Conservation (phyloP, 2,329 filamentous ascomycete species). For the Xylariaceae sp. region DNA sequence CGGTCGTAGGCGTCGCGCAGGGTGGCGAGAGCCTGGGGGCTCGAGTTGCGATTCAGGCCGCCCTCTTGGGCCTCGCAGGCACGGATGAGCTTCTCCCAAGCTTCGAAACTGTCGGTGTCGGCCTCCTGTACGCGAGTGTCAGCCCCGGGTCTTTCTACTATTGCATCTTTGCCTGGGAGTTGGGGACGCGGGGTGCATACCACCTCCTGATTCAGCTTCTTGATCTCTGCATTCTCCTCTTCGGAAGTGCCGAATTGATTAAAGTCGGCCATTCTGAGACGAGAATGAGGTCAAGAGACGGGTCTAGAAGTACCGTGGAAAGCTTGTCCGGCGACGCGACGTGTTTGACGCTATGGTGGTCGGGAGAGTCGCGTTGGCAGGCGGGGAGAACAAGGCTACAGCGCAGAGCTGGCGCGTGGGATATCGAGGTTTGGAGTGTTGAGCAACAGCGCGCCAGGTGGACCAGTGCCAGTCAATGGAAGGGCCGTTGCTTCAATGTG, state of each 20-base stretch:
- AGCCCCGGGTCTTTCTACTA: conserved; percentile 9
- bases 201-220: conserved; percentile 71
- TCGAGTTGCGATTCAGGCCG: conserved; percentile 93
- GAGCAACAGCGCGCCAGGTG: too few relatives aligned
- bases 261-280: conserved; percentile 62
- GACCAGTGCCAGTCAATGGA: too few relatives aligned
- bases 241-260: conserved; percentile 67
- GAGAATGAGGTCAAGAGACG: too few relatives aligned
- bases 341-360: too few relatives aligned
- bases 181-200: conserved; percentile 48
- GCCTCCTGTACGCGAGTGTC: conserved; percentile 41
- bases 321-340: too few relatives aligned
- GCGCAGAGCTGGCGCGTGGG: too few relatives aligned
- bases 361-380: too few relatives aligned
- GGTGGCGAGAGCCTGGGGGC: conserved; percentile 83
- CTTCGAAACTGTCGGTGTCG: conserved; percentile 87
- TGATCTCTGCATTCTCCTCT: conserved; percentile 78
- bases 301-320: too few relatives aligned
- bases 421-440: too few relatives aligned
- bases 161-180: background rate
- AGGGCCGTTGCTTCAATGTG: too few relatives aligned
- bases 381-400: too few relatives aligned
- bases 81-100: conserved; percentile 88
- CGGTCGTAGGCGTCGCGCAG: conserved; percentile 86
- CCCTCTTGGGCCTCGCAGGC: conserved; percentile 82